These are phyloP conservation scores for Vitis hybrid DNA, from an alignment of 177 flowering plant species.

Conservation along the genomic window DNA sequence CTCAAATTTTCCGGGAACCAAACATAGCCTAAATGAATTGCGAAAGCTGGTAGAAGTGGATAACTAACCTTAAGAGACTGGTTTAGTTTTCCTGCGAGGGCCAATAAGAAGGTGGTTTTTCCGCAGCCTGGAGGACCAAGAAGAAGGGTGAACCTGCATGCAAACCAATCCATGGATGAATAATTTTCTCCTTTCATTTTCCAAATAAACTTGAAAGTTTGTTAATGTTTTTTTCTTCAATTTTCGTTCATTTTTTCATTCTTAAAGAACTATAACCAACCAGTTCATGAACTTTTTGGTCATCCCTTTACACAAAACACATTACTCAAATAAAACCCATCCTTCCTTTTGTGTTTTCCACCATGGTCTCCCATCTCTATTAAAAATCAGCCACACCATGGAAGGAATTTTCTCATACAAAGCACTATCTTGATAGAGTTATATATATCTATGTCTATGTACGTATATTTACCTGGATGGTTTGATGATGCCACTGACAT, in stretches of 20 bases:
- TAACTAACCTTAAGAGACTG: slow-evolving; percentile 33
- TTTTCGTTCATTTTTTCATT: background rate
- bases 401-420: too few relatives aligned
- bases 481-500: slow-evolving; percentile 38
- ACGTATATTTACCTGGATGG: slow-evolving; percentile 27
- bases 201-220: background rate
- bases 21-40: too few relatives aligned
- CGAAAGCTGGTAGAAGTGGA: too few relatives aligned
- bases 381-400: too few relatives aligned
- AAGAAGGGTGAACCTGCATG: slow-evolving; percentile 40
- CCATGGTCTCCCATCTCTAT: too few relatives aligned
- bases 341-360: too few relatives aligned
- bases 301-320: too few relatives aligned
- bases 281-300: too few relatives aligned
- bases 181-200: background rate
- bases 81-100: slow-evolving; percentile 37
- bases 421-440: background rate
- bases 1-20: too few relatives aligned
- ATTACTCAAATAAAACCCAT: too few relatives aligned
- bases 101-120: slow-evolving; percentile 37
- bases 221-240: background rate
- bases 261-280: too few relatives aligned
- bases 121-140: slow-evolving; percentile 54
- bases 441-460: too few relatives aligned
- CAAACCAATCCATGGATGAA: slow-evolving; percentile 1